Evolutionary conservation across 139 green algal species (phyloP).

Genomic region (Chlamydomonas schloesseri): DNA sequence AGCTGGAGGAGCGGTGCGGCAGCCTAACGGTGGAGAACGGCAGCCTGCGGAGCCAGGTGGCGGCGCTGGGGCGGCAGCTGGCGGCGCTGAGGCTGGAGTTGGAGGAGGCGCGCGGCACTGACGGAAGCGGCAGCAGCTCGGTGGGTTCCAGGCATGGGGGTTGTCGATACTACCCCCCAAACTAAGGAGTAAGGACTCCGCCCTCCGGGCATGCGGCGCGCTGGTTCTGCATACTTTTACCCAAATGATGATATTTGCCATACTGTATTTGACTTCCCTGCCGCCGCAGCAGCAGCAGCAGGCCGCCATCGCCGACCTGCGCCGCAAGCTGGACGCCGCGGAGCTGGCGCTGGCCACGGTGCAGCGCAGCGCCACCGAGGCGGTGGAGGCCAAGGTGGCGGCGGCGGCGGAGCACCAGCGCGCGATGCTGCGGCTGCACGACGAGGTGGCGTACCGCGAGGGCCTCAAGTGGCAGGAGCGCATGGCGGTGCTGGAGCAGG

Average conservation of each 20-base stretch:
- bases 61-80: constrained; percentile 14
- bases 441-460: constrained; percentile 60
- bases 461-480: constrained; percentile 48
- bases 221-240: no score
- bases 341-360: constrained; percentile 53
- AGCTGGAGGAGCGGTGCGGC: constrained; percentile 41
- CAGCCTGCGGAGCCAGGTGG: constrained; percentile 1
- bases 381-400: constrained; percentile 29
- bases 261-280: no score
- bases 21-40: constrained; percentile 29
- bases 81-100: neutral
- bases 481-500: constrained; percentile 32
- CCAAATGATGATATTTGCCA: no score
- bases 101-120: neutral
- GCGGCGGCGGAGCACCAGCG: constrained; percentile 49
- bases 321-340: constrained; percentile 29
- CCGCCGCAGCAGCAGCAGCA: neutral
- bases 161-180: no score
- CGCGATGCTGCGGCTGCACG: constrained; percentile 43
- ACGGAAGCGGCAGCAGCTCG: no score
- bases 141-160: no score
- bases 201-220: no score
- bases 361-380: constrained; percentile 49
- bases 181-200: no score
- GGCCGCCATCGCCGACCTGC: neutral